Base-by-base conservation (phyloP, 768 basidiomycete species). In the Tricholoma flavovirens region DNA sequence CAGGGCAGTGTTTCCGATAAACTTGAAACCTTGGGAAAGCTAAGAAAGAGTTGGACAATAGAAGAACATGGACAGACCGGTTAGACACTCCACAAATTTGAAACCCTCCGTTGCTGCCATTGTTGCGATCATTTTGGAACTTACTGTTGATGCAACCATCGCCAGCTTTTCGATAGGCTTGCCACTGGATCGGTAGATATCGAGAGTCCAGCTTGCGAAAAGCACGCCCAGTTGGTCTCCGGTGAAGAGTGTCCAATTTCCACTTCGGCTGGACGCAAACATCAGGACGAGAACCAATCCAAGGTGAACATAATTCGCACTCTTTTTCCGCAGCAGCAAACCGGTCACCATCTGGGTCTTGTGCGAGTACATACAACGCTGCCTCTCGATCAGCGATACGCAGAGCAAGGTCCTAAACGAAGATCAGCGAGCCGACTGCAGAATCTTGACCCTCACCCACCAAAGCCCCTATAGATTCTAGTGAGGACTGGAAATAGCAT, bases 111-210 rank as follows among this genome's bases (percentile, higher is more conserved):
- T 66, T 30, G 71, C 64, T 0, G 92, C 91, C 75, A 95, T 89
- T 2, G 81, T 74, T 64, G 86, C 84, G 6, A 94, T 71, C 91
- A 95, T 91, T 71, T 90, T 93, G 12, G 90, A 93, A 65, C 90
- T 93, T 14, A 95, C 93, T 4, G 90, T 90, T 1, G 92, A 93
- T 4, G 89, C 90, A 5, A 93, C 85, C 83, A 95, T 89, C 2
- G 87, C 90, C 5, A 93, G 73, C 62, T 83, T 85, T 4, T 80
- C 79, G 71, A 74, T 30, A 19, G 73, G 67, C 56, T 75, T 75
- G 2, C 76, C 78, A 3, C 72, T 72, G 11, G 67, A 55, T 62
- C 74, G 75, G 66, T 77, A 79, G 3, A 64, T 59, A 30, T 78
- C 69, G 2, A 86, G 65, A 1, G 73, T 69, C 48, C 67, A 72